A percentile compares a stretch with the other conserved stretches of the same genome.
phyloP scores from a whole-genome alignment of 2,329 filamentous ascomycete species.

The Alternaria incomplexa region DNA sequence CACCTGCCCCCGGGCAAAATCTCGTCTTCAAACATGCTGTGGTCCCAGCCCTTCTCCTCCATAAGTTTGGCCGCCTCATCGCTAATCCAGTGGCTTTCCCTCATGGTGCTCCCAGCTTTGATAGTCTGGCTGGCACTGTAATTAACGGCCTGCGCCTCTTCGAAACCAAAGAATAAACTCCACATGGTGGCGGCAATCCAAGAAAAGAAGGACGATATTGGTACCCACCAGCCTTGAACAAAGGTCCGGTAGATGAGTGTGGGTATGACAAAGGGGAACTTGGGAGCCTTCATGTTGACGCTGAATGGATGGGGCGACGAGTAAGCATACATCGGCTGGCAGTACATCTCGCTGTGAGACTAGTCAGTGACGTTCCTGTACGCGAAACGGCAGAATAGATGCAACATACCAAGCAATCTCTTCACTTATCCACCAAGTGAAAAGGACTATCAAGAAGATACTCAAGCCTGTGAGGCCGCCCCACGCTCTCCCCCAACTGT shows the following conservation, averaged over 20 bases:
- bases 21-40: constrained; percentile 36
- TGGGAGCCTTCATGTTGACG: constrained; percentile 58
- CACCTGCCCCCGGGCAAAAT: constrained; percentile 6
- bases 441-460: constrained; percentile 48
- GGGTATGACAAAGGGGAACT: constrained; percentile 62
- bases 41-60: constrained; percentile 28
- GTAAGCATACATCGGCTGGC: constrained; percentile 56
- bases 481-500: constrained; percentile 22
- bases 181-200: constrained; percentile 24
- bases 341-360: constrained; percentile 54
- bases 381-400: background rate
- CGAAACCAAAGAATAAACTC: constrained; percentile 12
- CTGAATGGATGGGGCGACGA: constrained; percentile 57
- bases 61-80: constrained; percentile 9
- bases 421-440: constrained; percentile 59
- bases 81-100: constrained; percentile 9
- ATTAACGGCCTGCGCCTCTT: constrained; percentile 5
- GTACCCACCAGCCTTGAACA: constrained; percentile 43
- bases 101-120: background rate
- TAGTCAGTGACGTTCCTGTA: constrained; percentile 1
- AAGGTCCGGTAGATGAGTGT: constrained; percentile 58
- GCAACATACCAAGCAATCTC: constrained; percentile 52
- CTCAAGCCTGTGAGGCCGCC: constrained; percentile 49
- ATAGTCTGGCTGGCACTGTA: background rate
- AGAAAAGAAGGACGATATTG: constrained; percentile 28